Base-by-base conservation (phyloP, 1,139 yeast species). In the Protomyces inouyei region DNA sequence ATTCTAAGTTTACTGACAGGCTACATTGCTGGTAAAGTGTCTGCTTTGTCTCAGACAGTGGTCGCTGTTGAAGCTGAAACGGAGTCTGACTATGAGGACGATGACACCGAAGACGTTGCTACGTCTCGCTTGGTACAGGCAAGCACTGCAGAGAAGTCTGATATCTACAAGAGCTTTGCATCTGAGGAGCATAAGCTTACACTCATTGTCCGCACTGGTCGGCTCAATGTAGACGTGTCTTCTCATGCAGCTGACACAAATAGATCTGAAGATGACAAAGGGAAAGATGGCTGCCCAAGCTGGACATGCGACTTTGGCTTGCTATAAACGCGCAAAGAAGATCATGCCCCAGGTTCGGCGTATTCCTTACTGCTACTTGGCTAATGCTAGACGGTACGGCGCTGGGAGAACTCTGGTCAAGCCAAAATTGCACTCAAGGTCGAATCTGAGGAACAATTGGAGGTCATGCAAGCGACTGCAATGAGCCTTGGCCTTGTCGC, bases 241-340 rank as follows among this genome's bases (percentile, higher is more conserved):
- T 12, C 14, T 12, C 43, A 1, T 37, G 16, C 1, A n/a, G 16
- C 43, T 37, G 43, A 37, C 43, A 14, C 43, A 9, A 12, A 37
- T 6, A 37, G 98, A 93, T 74, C 78, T 93, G 68, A 86, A 85
- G 64, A 93, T 93, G 98, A 86, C 88, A 55, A 91, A 90, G 76
- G 98, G 98, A 43, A 95, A 95, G 74, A 52, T 89, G 0, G 98
- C 98, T 1, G 98, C 98, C 1, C 99, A 93, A 75, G 92, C 98
- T 74, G 87, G 91, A 61, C 99, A 93, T 77, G 98, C 98, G n/a
- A 95, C 98, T 0, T 80, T 93, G 56, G 93, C 95, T 0, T 84
- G 95, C 69, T 93, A 88, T 76, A 86, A 87, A 72, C 79, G 85
- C 68, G 87, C 90, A 73, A 77, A 82, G 32, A 79, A 82, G 52